Base-by-base conservation (phyloP, 2,329 filamentous ascomycete species). In the Beauveria scarabaeidicola region DNA sequence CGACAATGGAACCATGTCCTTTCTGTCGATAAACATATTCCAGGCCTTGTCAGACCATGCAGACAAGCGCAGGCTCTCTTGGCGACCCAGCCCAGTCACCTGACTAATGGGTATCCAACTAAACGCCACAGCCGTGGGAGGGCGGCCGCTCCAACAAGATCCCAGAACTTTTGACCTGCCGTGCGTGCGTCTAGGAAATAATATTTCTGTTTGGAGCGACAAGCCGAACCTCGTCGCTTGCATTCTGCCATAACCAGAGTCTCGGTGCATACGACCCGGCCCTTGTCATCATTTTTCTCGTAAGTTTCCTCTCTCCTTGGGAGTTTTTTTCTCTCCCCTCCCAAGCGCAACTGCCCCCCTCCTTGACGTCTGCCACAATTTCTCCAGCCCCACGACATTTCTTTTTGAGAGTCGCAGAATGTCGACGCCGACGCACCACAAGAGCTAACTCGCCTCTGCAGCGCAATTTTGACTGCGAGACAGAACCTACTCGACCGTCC, bases 61-160 rank as follows among this genome's bases (percentile, higher is more conserved):
- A 21, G 46, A 36, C 32, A 32, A 32, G 29, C 21, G 7, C 40
- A 44, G 40, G 10, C 58, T 38, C n/a, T 25, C 46, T 41, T 46
- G 21, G 36, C 25, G 50, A 50, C 43, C 41, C 36, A 51, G 43
- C 36, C 27, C 38, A 60, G 58, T 60, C 58, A 60, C 58, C 58
- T 60, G 58, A 60, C 58, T 55, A 55, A 60, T 56, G 58, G 52
- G 52, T 58, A 60, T 51, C 44, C 51, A 54, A 40, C 52, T 51
- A 56, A 51, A 55, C 58, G 58, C 58, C 58, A 60, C 58, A 55
- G 52, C 58, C 58, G 58, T 60, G 41, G 57, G 57, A 53, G 57
- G 57, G 40, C 57, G 57, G 56, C 48, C 56, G 27, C 40, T 59
- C 40, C 7, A 52, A 36, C 57, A 59, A 59, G 57, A 59, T 52